Evolutionary conservation across 345 rosid genomes (phyloP), one percentile per base, ranked within the genome.

Genomic region (Jatropha curcas): DNA sequence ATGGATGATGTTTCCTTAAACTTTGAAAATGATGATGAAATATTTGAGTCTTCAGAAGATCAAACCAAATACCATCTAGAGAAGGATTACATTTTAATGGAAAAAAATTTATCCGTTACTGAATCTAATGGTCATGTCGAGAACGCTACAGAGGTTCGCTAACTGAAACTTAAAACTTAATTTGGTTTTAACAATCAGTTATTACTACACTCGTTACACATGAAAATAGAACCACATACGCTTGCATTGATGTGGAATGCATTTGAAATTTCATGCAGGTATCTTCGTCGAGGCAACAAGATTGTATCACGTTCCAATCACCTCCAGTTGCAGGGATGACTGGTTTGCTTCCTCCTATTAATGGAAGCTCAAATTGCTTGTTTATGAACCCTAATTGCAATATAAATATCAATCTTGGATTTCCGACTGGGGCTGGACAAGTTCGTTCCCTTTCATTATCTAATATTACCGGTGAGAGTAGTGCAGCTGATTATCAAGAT

Each of bases 401-500:
- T 55, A 79, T 77, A 74, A 83, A 70, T 80, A 73, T 85, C 41
- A 81, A 79, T 65, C 79, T 76, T 50, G 93, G 90, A 66, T 83
- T 84, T 76, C 80, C 86, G 10, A 6, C 39, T 51, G 39, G 28
- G 43, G 35, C 84, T 48, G 87, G 84, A 46, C 87, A 84, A 79
- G 85, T 89, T 75, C 84, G 78, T 77, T 81, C 95, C 5, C 76
- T 84, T 65, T 77, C 88, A 19, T 66, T 86, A 17, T 88, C 97
- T 70, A 91, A 81, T 77, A 74, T 89, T 57, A 82, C 88, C 13
- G 83, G 92, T n/a, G 94, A 88, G 79, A 85, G 76, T 56, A 86
- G 74, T 48, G 89, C 77, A 60, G 67, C 85, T 9, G 91, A 94
- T 76, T 88, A 83, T 74, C 94, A 87, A 62, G 94, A 92, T 33